Evolutionary conservation across 116 monocot genomes (phyloP), one percentile per base, ranked within the genome.

Genomic region (Iris pallida): DNA sequence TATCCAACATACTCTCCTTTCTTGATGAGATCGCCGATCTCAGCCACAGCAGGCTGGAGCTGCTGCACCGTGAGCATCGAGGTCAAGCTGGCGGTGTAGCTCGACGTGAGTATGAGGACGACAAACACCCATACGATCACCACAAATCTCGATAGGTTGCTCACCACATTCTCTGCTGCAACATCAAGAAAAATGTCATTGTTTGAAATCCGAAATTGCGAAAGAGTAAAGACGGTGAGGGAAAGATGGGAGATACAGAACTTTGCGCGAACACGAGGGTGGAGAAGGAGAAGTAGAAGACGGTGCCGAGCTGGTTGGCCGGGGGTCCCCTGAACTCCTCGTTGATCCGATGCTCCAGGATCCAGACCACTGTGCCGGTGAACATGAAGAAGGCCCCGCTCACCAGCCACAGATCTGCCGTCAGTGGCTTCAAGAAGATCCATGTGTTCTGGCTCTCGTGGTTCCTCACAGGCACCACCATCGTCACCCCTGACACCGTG

Each of bases 61-160:
- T 85, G 81, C 61, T 82, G 81, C 20, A 84, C 81, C 6, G 88
- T 88, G 7, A 88, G 73, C 81, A 88, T 84, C 3, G 81, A 81
- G 0, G 84, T 84, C 42, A 88, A 73, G 71, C 88, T 88, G 1
- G 88, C 88, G 0, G 84, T 88, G 76, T 88, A 88, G 45, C 88
- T 88, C 14, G 81, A 81, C 16, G 81, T 81, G 15, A 88, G 61
- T 12, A 84, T 84, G 4, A 84, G 79, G 14, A 84, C 88, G 14
- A 88, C 84, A 17, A 88, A 88, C 45, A 88, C 66, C 88, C 88
- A 88, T n/a, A 88, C 73, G 30, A 75, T 79, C 63, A 88, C 49
- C 57, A 71, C 64, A 49, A 88, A 10, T 41, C 59, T 76, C 4
- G 88, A 76, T 11, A 84, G 73, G 60, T 81, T 84, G 85, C 76